phyloP scores from a whole-genome alignment of 768 basidiomycete species.

The Naematelia encephala region DNA sequence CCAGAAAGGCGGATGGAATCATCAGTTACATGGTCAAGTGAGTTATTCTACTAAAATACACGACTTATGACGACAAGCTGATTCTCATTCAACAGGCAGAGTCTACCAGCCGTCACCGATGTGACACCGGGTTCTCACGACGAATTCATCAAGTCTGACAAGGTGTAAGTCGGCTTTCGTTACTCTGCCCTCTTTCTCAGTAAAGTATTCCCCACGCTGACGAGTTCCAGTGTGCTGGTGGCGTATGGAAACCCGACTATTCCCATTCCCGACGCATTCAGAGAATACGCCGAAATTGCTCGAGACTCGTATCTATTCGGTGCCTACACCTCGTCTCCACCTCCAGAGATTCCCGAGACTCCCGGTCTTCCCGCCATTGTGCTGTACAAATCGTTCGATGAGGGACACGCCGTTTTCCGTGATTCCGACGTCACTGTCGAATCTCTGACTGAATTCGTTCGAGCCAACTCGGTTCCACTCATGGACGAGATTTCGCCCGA shows the following conservation, averaged over 20 bases:
- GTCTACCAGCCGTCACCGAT: slow-evolving; percentile 83
- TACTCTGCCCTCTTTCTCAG: not conserved
- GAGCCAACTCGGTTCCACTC: slow-evolving; percentile 78
- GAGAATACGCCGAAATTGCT: slow-evolving; percentile 73
- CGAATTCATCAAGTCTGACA: slow-evolving; percentile 84
- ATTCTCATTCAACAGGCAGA: slow-evolving; percentile 71
- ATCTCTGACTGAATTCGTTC: slow-evolving; percentile 72
- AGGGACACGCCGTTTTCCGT: slow-evolving; percentile 57
- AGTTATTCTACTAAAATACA: slow-evolving; percentile 42
- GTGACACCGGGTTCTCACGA: slow-evolving; percentile 72
- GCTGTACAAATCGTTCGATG: slow-evolving; percentile 89
- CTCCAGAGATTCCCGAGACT: slow-evolving; percentile 61
- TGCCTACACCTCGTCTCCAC: slow-evolving; percentile 63
- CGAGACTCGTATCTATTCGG: slow-evolving; percentile 95
- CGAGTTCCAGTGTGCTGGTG: slow-evolving; percentile 61
- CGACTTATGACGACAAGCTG: slow-evolving; percentile 19
- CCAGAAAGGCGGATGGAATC: slow-evolving; percentile 92
- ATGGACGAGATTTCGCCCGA: slow-evolving; percentile 91
- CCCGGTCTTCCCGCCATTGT: slow-evolving; percentile 76
- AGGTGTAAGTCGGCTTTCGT: slow-evolving; percentile 55
- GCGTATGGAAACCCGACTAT: slow-evolving; percentile 75
- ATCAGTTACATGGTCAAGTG: slow-evolving; percentile 95
- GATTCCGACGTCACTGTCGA: slow-evolving; percentile 48
- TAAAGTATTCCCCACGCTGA: no score
- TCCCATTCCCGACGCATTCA: slow-evolving; percentile 73